Conservation (phyloP, 2,329 filamentous ascomycete genomes). For the Aplosporella prunicola region DNA sequence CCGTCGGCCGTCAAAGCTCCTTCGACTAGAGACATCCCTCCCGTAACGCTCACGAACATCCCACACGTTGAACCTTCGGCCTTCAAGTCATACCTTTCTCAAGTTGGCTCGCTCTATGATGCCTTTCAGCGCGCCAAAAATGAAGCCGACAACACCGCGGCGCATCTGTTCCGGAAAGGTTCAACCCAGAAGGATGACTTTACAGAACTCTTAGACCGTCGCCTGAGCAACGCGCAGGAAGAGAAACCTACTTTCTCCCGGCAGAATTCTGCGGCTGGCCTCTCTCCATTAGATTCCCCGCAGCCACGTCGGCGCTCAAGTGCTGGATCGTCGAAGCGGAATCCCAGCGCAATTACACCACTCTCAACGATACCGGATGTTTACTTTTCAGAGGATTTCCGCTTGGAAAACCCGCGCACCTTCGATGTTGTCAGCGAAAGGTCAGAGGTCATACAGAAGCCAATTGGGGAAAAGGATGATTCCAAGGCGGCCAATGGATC, state of each 20-base stretch:
- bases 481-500: conserved; percentile 49
- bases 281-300: conserved; percentile 39
- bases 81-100: conserved; percentile 75
- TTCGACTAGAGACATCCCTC: conserved; percentile 81
- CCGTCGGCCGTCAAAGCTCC: conserved; percentile 71
- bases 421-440: conserved; percentile 96
- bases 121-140: conserved; percentile 78
- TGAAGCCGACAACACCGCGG: conserved; percentile 54
- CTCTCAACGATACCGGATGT: conserved; percentile 85
- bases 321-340: conserved; percentile 45
- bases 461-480: conserved; percentile 44
- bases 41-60: conserved; percentile 83
- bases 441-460: conserved; percentile 79
- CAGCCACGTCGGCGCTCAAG: conserved; percentile 42
- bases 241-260: conserved; percentile 28
- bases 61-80: conserved; percentile 67
- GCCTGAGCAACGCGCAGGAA: conserved; percentile 25
- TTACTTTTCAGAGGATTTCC: conserved; percentile 93
- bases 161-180: conserved; percentile 37
- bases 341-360: conserved; percentile 66
- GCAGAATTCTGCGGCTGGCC: conserved; percentile 31
- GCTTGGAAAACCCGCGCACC: conserved; percentile 87
- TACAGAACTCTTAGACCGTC: conserved; percentile 38
- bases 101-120: conserved; percentile 82
- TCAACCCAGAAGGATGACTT: conserved; percentile 41